Percentiles rank a stretch among this genome's conserved stretches.
These are phyloP conservation scores for Trichoderma sp. DNA, from an alignment of 2,329 filamentous ascomycete species.

Conservation along the genomic window DNA sequence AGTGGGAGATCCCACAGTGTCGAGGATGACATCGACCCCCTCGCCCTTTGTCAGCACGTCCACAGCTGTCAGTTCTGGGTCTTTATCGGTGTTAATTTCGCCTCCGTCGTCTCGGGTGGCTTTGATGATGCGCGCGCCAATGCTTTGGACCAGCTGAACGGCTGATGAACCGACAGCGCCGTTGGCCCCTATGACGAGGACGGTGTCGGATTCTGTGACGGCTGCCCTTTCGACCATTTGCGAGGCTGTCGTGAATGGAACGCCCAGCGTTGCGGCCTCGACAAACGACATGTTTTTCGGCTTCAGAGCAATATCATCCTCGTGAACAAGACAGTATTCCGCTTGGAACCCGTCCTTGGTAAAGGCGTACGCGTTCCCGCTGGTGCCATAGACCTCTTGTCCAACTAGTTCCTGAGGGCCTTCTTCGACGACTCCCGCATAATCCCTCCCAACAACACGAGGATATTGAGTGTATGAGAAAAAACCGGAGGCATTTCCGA, in stretches of 20 bases:
- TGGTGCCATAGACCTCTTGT: constrained; percentile 18
- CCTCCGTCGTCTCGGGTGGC: constrained; percentile 1
- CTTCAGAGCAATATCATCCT: constrained; percentile 14
- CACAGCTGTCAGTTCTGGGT: background rate
- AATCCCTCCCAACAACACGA: constrained; percentile 17
- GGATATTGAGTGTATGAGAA: constrained; percentile 18
- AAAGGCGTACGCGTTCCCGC: constrained; percentile 17
- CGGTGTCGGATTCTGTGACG: constrained; percentile 7
- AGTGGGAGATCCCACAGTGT: constrained; percentile 5
- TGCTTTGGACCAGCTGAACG: background rate
- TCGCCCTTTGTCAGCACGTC: constrained; percentile 1
- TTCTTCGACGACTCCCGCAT: constrained; percentile 18
- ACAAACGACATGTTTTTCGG: constrained; percentile 15
- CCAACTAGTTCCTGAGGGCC: constrained; percentile 15
- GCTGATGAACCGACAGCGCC: constrained; percentile 9
- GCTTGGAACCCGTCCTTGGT: constrained; percentile 19
- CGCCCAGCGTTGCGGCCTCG: constrained; percentile 16
- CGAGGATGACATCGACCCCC: constrained; percentile 10
- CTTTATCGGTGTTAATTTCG: constrained; percentile 8
- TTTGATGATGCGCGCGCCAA: constrained; percentile 9
- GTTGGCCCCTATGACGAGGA: constrained; percentile 13
- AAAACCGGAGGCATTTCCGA: constrained; percentile 2
- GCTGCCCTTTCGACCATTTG: constrained; percentile 14
- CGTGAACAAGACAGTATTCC: constrained; percentile 15
- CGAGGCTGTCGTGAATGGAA: constrained; percentile 20